Base-by-base conservation (phyloP, 108 stramenopile genomes). In the Mayamaea pseudoterrestris region DNA sequence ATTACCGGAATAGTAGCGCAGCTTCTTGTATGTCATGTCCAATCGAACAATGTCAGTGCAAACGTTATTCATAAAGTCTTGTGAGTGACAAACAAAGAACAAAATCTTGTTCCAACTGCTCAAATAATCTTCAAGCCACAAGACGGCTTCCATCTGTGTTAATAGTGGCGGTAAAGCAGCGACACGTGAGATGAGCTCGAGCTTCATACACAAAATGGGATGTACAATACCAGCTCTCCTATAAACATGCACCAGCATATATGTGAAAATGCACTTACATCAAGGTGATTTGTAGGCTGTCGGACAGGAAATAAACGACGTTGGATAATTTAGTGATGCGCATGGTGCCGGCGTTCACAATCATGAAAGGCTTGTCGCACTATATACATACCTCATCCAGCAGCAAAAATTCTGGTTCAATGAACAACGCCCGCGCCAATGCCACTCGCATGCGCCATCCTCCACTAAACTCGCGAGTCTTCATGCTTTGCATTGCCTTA, bases 371-470 rank as follows among this genome's bases (percentile, higher is more conserved):
- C 9, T 27, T 45, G 8, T 12, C 4, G 26, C 14, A 36, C 3
- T 8, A 58, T 5, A 58, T 7, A 22, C 3, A 16, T 28, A n/a
- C 17, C 47, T 80, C 78, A 54, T 90, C 90, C 13, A 98, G 63
- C 27, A 95, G 61, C 17, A 96, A 71, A 61, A 94, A 87, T 50
- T 92, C 70, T 29, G 98, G 94, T 66, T 93, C 76, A 53, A 99
- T 63, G 63, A 97, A 99, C 16, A 99, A 67, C 13, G 98, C 98
- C 27, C 94, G 65, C 20, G 95, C 94, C 28, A 98, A 61, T 7
- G 95, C 87, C 21, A 99, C 95, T 35, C 97, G 78, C 97, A 98
- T 98, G 21, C 97, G 71, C 98, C 98, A 99, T 21, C 98, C 98
- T 54, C 98, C 98, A 57, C 66, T 71, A 64, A 99, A 98, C 49